Evolutionary conservation across 2,329 filamentous ascomycete genomes (phyloP), one percentile per base, ranked within the genome.

Genomic region (Hymenoscyphus occultus): DNA sequence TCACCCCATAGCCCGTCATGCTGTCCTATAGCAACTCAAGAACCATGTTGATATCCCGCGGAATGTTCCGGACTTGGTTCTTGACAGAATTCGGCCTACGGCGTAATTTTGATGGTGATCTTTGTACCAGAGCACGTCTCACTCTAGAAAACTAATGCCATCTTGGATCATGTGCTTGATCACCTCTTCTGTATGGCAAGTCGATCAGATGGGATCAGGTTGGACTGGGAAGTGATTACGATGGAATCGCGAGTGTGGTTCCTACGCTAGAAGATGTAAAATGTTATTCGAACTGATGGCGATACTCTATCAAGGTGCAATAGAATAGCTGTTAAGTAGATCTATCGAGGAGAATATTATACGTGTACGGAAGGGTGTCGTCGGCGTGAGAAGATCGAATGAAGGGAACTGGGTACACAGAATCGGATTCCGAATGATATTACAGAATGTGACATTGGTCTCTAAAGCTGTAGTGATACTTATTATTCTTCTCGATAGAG

Each of bases 171-270:
- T 61, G 86, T 90, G 1, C 85, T 83, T 0, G 79, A 84, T 63
- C 87, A 90, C 70, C 86, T 90, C 66, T 79, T 81, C 68, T 79
- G 90, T 70, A 85, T 90, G 65, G 87, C 85, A 3, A 77, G 85
- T 48, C 74, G 83, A 84, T 89, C 61, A 87, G 87, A 0, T 90
- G 87, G 70, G 83, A 87, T 60, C 80, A 89, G 73, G 86, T 90
- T 13, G 87, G 87, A 0, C 74, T 90, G 7, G 87, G 87, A 0
- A 85, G 83, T 39, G 88, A 90, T 72, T 90, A 86, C 70, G 87
- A 90, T 71, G 88, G 68, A 3, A 84, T 84, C 61, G 75, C 76
- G 0, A 74, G 64, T 12, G 83, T 82, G 1, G 86, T 87, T 0
- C 72, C 74, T 28, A 87, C 87, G 0, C 59, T 66, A 4, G 65